Evolutionary conservation across 768 basidiomycete genomes (phyloP), one percentile per base, ranked within the genome.

Genomic region (Neoboletus magnificus): DNA sequence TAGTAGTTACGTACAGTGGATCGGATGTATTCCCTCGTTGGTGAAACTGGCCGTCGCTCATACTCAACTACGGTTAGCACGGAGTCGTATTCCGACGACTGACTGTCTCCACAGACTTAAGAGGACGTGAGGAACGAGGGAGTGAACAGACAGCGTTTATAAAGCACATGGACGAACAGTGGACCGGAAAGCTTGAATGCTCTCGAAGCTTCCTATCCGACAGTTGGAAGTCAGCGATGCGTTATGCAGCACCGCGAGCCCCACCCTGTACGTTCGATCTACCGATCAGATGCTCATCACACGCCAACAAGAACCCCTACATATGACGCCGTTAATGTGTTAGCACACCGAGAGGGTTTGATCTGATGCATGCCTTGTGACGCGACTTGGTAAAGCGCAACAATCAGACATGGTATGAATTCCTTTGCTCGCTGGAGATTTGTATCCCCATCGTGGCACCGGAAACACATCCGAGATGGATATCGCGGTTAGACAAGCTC

Each of bases 1-100:
- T 1, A 29, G 2, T 2, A 5, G 22, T 30, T 5, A 54, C 64
- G 10, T 57, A 65, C 64, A 60, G 20, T 23, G 60, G 10, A 53
- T 60, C 60, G 3, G 43, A 13, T 0, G 39, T 13, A 30, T 33
- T 15, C 22, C 39, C 52, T 8, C 23, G 30, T 45, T 22, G 57
- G 20, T 49, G 22, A 36, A 13, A 10, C 40, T 22, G 6, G 43
- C 36, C 16, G 32, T 25, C 0, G 39, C 5, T 48, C 63, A 64
- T 65, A n/a, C 1, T 47, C 8, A 6, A 29, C 11, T 37, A 40
- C 23, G 11, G 50, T 30, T 22, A 23, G 11, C 8, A 12, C n/a
- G 18, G 20, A 18, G 9, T 54, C 2, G 2, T 22, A 27, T 55
- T 35, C 40, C 18, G 18, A 41, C 0, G 29, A 36, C 1, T 2